Base-by-base conservation (phyloP, 1,284 basidiomycete genomes). In the Cutaneotrichosporon arboriforme region DNA sequence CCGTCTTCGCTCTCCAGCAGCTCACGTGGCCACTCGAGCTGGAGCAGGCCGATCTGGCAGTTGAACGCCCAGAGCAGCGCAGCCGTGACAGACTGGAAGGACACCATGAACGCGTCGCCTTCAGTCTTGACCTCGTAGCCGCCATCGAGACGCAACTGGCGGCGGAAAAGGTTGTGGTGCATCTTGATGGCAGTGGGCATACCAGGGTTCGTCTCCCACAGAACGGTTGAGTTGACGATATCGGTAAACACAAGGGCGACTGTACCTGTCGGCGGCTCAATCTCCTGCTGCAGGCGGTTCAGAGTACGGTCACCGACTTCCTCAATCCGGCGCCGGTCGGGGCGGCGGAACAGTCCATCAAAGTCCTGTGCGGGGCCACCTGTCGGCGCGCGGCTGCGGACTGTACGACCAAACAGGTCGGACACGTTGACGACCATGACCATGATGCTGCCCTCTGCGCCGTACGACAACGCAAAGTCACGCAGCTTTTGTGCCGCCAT, bases 91-190 rank as follows among this genome's bases (percentile, higher is more conserved):
- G 84, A 88, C 9, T 88, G 88, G 81, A 99, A 98, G 15, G 92
- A 93, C 45, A 94, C 93, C 89, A 98, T 96, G 79, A 98, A 98
- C 0, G 94, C 86, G 68, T 98, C 96, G 35, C 96, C 96, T 85
- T 98, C 96, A 18, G 96, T 98, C 77, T 99, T 99, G 66, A 97
- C 94, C 76, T 98, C 93, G 75, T 97, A 99, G 0, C 96, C 96
- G 39, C 92, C 93, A 67, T 93, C 94, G 49, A 88, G 81, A 31
- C 94, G 84, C 40, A 98, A 77, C 62, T 90, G 86, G 10, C 93
- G 82, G 20, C 94, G 85, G 54, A 98, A 80, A 14, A 97, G 79
- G 55, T 79, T 82, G 72, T 97, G 96, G 77, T 98, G 96, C 67
- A 92, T 77, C 36, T 86, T 84, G 81, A 97, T 96, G 1, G 94